Base-by-base conservation (phyloP, 257 asterid species). In the Hygrophila difformis region DNA sequence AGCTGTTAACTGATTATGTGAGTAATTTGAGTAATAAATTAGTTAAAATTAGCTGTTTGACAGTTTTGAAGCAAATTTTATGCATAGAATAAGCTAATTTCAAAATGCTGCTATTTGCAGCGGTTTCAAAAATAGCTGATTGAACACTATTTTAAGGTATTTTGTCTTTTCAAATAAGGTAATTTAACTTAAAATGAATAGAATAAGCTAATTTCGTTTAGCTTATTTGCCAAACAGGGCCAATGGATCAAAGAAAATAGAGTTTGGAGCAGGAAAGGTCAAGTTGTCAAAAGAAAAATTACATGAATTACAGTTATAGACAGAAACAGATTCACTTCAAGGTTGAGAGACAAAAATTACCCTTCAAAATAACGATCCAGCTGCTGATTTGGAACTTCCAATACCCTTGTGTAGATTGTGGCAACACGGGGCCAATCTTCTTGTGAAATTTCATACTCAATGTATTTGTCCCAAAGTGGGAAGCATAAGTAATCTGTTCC, bases 311-410 rank as follows among this genome's bases (percentile, higher is more conserved):
- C 29, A 19, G 14, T 13, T 33, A 17, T 18, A 18, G 49, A 37
- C 46, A n/a, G 16, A 36, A 19, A 20, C 3, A 24, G n/a, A 15
- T 24, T 42, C 24, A 37, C 4, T 40, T 33, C 37, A 33, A 26
- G 0, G 8, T 26, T 5, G 16, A 39, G n/a, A 12, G 44, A 33
- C 12, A 1, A 33, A 5, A 10, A 37, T 72, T 70, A 91, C 99
- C 96, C 89, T 67, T 86, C 96, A 69, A 91, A 86, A 71, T 86
- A 91, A 51, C 95, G 92, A 69, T 91, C 96, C 54, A 91, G 73
- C 68, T 86, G 96, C 78, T 82, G 93, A 67, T 70, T 91, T 18
- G 99, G 95, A 53, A 78, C 62, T 67, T 80, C 96, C 60, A 91
- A 66, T 49, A 91, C 79, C 59, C 92, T 81, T 47, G 92, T 61